These are phyloP conservation scores for Ustilago curta DNA, from an alignment of 1,284 basidiomycete genomes.

Conservation along the genomic window DNA sequence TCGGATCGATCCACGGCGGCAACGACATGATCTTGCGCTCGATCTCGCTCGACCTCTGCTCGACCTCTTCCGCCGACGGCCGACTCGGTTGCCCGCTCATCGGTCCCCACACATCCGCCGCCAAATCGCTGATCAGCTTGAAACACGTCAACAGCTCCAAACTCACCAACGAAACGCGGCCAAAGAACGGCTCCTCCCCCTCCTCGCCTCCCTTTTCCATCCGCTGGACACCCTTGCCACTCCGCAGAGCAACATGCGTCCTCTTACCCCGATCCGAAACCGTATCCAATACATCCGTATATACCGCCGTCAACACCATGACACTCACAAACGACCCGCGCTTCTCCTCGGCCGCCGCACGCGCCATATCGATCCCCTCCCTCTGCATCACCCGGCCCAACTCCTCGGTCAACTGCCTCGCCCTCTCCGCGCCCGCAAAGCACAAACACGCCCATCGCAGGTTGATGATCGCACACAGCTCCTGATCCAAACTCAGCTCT, in stretches of 20 bases:
- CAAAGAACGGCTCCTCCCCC: slow-evolving; percentile 39
- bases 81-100: slow-evolving; percentile 19
- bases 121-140: slow-evolving; percentile 50
- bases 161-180: slow-evolving; percentile 35
- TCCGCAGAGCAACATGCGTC: slow-evolving; percentile 25
- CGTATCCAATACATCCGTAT: slow-evolving; percentile 47
- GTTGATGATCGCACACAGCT: slow-evolving; percentile 45
- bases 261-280: slow-evolving; percentile 35
- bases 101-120: slow-evolving; percentile 51
- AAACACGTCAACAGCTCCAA: slow-evolving; percentile 50
- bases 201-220: not conserved
- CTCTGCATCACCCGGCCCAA: slow-evolving; percentile 42
- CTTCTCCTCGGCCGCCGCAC: slow-evolving; percentile 40
- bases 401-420: slow-evolving; percentile 40
- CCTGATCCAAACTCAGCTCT: slow-evolving; percentile 42
- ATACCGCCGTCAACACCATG: slow-evolving; percentile 46
- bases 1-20: slow-evolving; percentile 43
- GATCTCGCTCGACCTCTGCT: slow-evolving; percentile 29
- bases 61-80: slow-evolving; percentile 33
- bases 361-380: slow-evolving; percentile 40
- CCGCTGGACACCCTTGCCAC: not conserved
- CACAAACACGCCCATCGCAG: slow-evolving; percentile 49
- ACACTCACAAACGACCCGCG: slow-evolving; percentile 32
- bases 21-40: slow-evolving; percentile 42
- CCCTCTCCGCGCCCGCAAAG: slow-evolving; percentile 43